Base-by-base conservation (phyloP, 345 rosid species). In the Clausena lansium region DNA sequence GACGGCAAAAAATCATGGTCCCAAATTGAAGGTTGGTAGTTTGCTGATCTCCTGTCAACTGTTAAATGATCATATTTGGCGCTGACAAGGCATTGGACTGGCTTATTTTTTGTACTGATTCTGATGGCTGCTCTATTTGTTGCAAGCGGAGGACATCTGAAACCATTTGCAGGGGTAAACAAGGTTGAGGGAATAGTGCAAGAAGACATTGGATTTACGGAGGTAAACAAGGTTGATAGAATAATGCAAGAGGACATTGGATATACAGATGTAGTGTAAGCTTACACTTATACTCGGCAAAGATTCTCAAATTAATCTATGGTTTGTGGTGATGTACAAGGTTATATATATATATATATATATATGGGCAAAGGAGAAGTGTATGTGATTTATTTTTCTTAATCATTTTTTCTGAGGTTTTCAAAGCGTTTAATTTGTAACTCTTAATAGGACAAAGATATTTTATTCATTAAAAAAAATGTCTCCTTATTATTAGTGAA, bases 11-110 rank as follows among this genome's bases (percentile, higher is more conserved):
- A 75, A 63, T 75, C 50, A 52, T 75, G 6, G 52, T 64, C 41
- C 62, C 71, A 75, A 75, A 64, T n/a, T 11, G 70, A 6, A 47
- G 70, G 71, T 32, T 64, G 62, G 61, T 65, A 65, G 71, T 75
- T 64, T 35, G 32, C 71, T 65, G 61, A 75, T 74, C 78, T 35
- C 70, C 71, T 65, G n/a, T 7, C 50, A n/a, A 33, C 63, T 7
- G 59, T 45, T 24, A 28, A 66, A 47, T 35, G 20, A 30, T 22
- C 36, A 64, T 22, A 19, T 74, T 74, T 19, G 32, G 7, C 0
- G 41, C 22, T 65, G 24, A 14, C 30, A 64, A 64, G 27, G 30
- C 78, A 75, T 32, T 13, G 61, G 32, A 45, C 61, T 22, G 60
- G 61, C 20, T 19, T 63, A 10, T 32, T 9, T 39, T 2, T 39